Evolutionary conservation across 768 basidiomycete species (phyloP).

Genomic region (Boletus pseudo-olivaceus): DNA sequence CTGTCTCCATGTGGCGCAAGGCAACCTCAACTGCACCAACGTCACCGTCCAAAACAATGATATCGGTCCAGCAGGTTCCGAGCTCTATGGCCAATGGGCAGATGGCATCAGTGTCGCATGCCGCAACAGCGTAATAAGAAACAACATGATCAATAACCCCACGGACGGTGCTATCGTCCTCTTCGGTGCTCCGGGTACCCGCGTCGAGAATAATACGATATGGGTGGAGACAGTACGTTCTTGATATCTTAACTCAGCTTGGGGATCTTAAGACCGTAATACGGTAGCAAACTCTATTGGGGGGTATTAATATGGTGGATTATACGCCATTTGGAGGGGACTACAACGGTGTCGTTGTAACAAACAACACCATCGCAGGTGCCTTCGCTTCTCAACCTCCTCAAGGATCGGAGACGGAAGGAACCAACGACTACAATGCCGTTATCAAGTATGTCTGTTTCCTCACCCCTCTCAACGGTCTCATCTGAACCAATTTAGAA

Average conservation of each 20-base stretch:
- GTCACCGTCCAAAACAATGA: conserved; percentile 75
- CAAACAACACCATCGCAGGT: conserved; percentile 63
- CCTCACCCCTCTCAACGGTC: background rate
- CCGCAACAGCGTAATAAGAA: conserved; percentile 53
- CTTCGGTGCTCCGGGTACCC: conserved; percentile 71
- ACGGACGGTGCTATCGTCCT: conserved; percentile 81
- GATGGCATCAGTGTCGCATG: conserved; percentile 80
- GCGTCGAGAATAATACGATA: conserved; percentile 74
- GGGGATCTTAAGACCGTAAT: background rate
- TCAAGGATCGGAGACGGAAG: conserved; percentile 41
- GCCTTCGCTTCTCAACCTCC: conserved; percentile 57
- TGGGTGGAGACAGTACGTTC: conserved; percentile 60
- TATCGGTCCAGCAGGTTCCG: conserved; percentile 73
- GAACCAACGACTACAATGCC: conserved; percentile 54
- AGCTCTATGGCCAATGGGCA: conserved; percentile 69
- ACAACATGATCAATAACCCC: conserved; percentile 67
- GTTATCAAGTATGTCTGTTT: conserved; percentile 61
- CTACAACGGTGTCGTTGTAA: conserved; percentile 61
- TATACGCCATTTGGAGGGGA: conserved; percentile 64
- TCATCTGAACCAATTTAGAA: conserved; percentile 39
- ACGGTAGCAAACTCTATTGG: conserved; percentile 59
- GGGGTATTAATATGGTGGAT: conserved; percentile 79
- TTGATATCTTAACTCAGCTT: background rate
- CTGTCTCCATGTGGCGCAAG: conserved; percentile 76
- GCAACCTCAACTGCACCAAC: conserved; percentile 60